Conservation (phyloP, 2,329 filamentous ascomycete species). For the Aspergillus sp. region DNA sequence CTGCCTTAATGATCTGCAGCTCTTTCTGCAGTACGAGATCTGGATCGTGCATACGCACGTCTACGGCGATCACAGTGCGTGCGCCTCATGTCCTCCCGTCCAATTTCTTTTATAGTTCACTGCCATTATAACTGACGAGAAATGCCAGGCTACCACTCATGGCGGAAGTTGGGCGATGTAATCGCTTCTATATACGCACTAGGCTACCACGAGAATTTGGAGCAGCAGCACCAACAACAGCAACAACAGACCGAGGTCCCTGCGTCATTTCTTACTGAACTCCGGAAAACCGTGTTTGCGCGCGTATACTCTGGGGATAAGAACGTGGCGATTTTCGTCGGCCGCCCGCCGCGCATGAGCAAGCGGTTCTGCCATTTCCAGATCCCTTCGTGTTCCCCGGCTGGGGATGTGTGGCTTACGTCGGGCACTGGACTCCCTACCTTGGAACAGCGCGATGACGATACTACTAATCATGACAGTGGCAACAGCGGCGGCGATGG, state of each 20-base stretch:
- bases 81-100: too few species aligned
- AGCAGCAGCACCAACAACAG: too few species aligned
- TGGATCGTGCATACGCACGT: conserved; percentile 52
- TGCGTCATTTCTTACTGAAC: conserved; percentile 40
- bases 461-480: too few species aligned
- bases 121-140: too few species aligned
- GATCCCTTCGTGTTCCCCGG: background rate
- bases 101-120: background rate
- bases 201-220: background rate
- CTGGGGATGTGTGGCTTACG: too few species aligned
- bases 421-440: too few species aligned
- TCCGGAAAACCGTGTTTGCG: conserved; percentile 47
- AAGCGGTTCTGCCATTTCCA: conserved; percentile 47
- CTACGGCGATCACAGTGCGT: conserved; percentile 51
- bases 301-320: conserved; percentile 53
- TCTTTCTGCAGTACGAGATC: conserved; percentile 53
- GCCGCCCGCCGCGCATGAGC: conserved; percentile 51
- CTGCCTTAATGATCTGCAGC: conserved; percentile 51
- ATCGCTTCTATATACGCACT: conserved; percentile 52
- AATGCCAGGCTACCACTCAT: conserved; percentile 54
- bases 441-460: too few species aligned
- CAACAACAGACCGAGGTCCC: too few species aligned
- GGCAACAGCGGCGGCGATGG: too few species aligned
- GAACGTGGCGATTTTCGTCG: conserved; percentile 53
- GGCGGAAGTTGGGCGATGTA: conserved; percentile 54